A percentile compares a stretch with the other conserved stretches of the same genome.
Conservation (phyloP, 345 rosid genomes). For the Eucalyptus curtisii region DNA sequence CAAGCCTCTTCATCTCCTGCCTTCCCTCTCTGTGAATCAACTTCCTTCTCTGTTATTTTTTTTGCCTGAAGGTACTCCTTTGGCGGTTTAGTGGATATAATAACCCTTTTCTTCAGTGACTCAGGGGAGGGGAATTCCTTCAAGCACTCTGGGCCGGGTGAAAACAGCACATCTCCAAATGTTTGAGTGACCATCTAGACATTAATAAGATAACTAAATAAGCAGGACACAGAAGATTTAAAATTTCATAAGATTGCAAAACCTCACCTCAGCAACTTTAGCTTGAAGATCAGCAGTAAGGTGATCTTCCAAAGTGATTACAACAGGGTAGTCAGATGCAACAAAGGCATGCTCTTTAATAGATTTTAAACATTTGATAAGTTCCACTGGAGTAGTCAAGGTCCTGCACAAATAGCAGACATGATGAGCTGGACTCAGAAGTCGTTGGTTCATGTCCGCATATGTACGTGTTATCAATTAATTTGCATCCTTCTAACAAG, state of each 20-base stretch:
- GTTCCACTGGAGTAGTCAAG: constrained; percentile 73
- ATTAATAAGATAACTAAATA: background rate
- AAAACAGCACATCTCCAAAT: constrained; percentile 74
- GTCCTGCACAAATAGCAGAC: constrained; percentile 37
- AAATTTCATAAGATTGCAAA: background rate
- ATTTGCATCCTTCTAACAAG: background rate
- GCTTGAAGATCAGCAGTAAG: constrained; percentile 85
- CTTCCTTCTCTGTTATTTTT: constrained; percentile 23
- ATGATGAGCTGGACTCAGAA: background rate
- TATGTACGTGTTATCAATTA: background rate
- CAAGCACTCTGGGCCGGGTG: constrained; percentile 68
- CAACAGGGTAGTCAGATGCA: constrained; percentile 81
- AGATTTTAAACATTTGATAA: constrained; percentile 58
- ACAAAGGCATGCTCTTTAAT: constrained; percentile 63
- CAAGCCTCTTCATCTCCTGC: constrained; percentile 49
- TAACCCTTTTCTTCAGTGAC: constrained; percentile 49
- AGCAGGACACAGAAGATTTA: background rate
- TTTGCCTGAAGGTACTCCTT: constrained; percentile 56
- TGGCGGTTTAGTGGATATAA: constrained; percentile 94
- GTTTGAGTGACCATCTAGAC: constrained; percentile 69
- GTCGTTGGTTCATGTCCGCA: background rate
- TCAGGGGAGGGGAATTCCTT: constrained; percentile 86
- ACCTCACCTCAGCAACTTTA: constrained; percentile 68
- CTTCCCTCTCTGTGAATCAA: constrained; percentile 28
- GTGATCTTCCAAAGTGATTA: constrained; percentile 93